Base-by-base conservation (phyloP, 1,284 basidiomycete species). In the Peniophora sp. region DNA sequence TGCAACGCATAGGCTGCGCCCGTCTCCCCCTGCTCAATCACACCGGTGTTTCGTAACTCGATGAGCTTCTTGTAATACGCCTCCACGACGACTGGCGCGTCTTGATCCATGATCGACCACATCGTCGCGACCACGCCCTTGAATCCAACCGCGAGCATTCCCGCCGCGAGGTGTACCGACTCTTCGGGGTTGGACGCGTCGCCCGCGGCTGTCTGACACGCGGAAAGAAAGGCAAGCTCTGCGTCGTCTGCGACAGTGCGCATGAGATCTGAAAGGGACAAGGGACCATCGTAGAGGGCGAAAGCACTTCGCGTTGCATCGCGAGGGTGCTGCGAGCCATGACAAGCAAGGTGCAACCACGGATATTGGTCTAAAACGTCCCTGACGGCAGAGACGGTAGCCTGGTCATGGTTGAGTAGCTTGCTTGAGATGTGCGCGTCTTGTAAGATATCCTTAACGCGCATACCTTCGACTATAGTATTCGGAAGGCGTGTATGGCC, bases 131-230 rank as follows among this genome's bases (percentile, higher is more conserved):
- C 47, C 12, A 55, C 53, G n/a, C 53, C 50, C 17, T 51, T 51
- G 44, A 51, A 60, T 18, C 62, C 62, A n/a, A 57, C 54, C 15
- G 58, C 52, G 23, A 57, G 54, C 62, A 63, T 52, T 20, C 55
- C 56, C 18, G 59, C 60, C 1, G 60, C 60, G 18, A 63, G 56
- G 48, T 62, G 59, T 12, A 44, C 36, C 11, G 48, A 39, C 32
- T 50, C 48, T 22, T 50, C 48, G 11, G 48, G 32, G 27, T n/a
- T 17, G 6, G 43, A 14, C 23, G 18, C 41, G n/a, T 34, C 48
- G 15, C 48, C 48, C 17, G 24, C 32, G 24, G 48, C 48, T 11
- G 48, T 50, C 24, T 50, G 48, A n/a, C 48, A 44, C 15, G 48
- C 48, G 18, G 37, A 43, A 9, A 50, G 42, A 12, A 18, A 34